A percentile compares a stretch with the other conserved stretches of the same genome.
Conservation (phyloP, 108 stramenopile species). For the Pseudonitzschia delicatissima region DNA sequence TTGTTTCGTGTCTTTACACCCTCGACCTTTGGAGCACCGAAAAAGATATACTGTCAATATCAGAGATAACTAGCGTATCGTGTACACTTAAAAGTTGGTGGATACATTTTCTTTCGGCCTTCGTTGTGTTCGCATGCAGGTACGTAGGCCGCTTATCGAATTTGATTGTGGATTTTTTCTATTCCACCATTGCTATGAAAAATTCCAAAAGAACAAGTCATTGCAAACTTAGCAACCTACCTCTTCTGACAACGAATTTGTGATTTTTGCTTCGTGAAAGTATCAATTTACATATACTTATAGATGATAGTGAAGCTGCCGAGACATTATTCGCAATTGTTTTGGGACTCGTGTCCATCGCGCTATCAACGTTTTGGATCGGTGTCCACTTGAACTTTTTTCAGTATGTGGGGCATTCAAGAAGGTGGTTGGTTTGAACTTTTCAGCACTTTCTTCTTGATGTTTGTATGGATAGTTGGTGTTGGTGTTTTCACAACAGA, state of each 20-base stretch:
- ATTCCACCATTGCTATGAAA: too few relatives aligned
- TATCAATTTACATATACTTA: slow-evolving; percentile 17
- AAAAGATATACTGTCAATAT: slow-evolving; percentile 56
- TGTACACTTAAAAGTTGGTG: slow-evolving; percentile 64
- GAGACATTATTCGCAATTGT: slow-evolving; percentile 49
- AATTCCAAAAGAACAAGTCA: too few relatives aligned
- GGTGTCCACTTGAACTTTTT: slow-evolving; percentile 63
- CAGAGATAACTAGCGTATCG: slow-evolving; percentile 54
- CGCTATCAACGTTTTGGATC: slow-evolving; percentile 48
- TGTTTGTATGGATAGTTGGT: slow-evolving; percentile 41
- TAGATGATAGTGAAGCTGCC: slow-evolving; percentile 10
- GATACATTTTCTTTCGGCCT: slow-evolving; percentile 22
- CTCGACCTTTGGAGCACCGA: slow-evolving; percentile 59
- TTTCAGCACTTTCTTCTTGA: slow-evolving; percentile 25
- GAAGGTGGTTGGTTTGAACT: slow-evolving; percentile 51
- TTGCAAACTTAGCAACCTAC: neutral
- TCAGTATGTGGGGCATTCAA: slow-evolving; percentile 28
- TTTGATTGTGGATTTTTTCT: neutral
- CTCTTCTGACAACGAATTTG: too few relatives aligned
- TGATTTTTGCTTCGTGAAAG: slow-evolving; percentile 1
- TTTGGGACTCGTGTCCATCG: slow-evolving; percentile 38
- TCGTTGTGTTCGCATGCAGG: slow-evolving; percentile 9
- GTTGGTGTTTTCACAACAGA: slow-evolving; percentile 30
- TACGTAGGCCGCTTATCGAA: neutral
- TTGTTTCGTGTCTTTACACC: slow-evolving; percentile 43